These are phyloP conservation scores for Pseudocercospora vitis DNA, from an alignment of 2,329 filamentous ascomycete genomes.

Conservation along the genomic window DNA sequence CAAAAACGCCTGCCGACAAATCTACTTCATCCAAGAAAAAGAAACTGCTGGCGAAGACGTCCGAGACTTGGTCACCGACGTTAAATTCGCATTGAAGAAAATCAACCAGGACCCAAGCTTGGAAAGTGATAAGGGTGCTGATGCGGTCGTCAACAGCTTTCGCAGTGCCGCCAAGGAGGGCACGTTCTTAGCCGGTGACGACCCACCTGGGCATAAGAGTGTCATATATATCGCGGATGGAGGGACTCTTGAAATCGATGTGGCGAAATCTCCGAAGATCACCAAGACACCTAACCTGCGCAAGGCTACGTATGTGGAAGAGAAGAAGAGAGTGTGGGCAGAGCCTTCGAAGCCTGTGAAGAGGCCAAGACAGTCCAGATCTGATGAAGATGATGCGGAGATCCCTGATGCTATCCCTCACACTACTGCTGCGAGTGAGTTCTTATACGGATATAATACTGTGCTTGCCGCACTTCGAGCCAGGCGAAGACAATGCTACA, in stretches of 20 bases:
- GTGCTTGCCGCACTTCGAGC: conserved; percentile 76
- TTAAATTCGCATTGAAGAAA: conserved; percentile 13
- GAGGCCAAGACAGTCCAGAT: neutral
- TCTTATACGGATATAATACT: conserved; percentile 80
- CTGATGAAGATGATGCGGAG: conserved; percentile 27
- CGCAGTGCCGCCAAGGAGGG: conserved; percentile 21
- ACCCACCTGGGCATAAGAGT: conserved; percentile 13
- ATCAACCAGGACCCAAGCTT: conserved; percentile 21
- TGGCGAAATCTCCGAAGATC: conserved; percentile 2
- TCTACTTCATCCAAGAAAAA: conserved; percentile 22
- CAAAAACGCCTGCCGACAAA: conserved; percentile 23
- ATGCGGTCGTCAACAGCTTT: conserved; percentile 23
- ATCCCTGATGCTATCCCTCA: conserved; percentile 58
- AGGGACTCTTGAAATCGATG: conserved; percentile 17
- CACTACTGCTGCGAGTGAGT: conserved; percentile 85
- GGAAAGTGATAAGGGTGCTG: conserved; percentile 20
- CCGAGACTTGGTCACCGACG: conserved; percentile 18
- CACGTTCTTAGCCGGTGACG: conserved; percentile 19
- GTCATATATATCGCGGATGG: conserved; percentile 21
- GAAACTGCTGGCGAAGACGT: conserved; percentile 21
- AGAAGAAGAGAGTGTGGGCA: neutral
- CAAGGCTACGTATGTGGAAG: neutral
- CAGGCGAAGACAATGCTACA: conserved; percentile 72
- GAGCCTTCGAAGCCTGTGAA: neutral
- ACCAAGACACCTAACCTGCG: neutral